A percentile compares a stretch with the other conserved stretches of the same genome.
These are phyloP conservation scores for Neobulgaria alba DNA, from an alignment of 2,329 filamentous ascomycete genomes.

Conservation along the genomic window DNA sequence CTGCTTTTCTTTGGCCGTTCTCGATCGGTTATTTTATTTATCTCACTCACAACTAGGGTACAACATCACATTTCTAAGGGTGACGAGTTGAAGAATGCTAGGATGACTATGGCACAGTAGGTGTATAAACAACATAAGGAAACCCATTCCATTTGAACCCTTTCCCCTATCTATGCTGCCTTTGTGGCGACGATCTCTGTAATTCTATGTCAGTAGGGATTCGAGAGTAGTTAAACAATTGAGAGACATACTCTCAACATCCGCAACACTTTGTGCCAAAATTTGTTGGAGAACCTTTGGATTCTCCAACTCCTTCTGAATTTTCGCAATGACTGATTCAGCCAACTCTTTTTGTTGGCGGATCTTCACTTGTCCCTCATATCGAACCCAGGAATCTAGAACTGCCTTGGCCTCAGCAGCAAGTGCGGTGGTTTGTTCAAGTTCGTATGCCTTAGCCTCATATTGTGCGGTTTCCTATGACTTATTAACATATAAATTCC, in stretches of 20 bases:
- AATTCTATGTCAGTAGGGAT: slow-evolving; percentile 29
- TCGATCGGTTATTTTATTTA: too few relatives aligned
- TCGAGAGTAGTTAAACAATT: background rate
- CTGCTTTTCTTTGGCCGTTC: too few relatives aligned
- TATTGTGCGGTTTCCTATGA: slow-evolving; percentile 78
- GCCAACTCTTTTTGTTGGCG: slow-evolving; percentile 96
- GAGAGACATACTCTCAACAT: slow-evolving; percentile 79
- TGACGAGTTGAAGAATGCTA: slow-evolving; percentile 17
- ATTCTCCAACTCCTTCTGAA: slow-evolving; percentile 97
- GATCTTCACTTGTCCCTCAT: slow-evolving; percentile 98
- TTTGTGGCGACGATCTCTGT: slow-evolving; percentile 56
- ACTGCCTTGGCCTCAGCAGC: slow-evolving; percentile 90
- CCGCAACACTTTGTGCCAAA: slow-evolving; percentile 88
- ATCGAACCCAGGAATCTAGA: slow-evolving; percentile 96
- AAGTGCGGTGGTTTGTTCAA: slow-evolving; percentile 91
- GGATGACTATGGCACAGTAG: slow-evolving; percentile 51
- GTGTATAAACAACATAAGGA: slow-evolving; percentile 49
- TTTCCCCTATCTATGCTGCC: slow-evolving; percentile 46
- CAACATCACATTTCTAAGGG: too few relatives aligned
- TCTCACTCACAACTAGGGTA: too few relatives aligned
- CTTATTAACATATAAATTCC: background rate
- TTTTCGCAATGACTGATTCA: slow-evolving; percentile 88
- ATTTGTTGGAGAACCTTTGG: slow-evolving; percentile 97
- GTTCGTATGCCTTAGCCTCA: slow-evolving; percentile 91
- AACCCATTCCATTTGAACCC: slow-evolving; percentile 31